phyloP scores from a whole-genome alignment of 495 filamentous ascomycete species.

The Hypoxylon rickii region DNA sequence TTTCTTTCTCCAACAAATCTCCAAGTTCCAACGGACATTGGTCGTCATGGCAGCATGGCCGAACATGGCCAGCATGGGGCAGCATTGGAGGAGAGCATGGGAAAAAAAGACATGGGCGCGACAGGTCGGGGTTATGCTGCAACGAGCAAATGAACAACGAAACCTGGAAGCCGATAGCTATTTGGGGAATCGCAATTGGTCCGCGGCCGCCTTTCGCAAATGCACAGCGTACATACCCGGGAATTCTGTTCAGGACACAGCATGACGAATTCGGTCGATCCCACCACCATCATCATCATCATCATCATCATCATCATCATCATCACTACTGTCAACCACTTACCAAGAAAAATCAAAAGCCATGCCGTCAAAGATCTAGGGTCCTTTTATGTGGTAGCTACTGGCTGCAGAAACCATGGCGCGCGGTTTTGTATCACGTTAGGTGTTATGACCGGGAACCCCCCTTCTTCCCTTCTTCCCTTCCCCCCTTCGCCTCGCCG shows the following conservation, averaged over 20 bases:
- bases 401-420: conserved; percentile 28
- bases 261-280: conserved; percentile 30
- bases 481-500: too few species aligned
- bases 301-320: conserved; percentile 15
- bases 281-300: conserved; percentile 11
- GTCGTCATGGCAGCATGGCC: conserved; percentile 3
- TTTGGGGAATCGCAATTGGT: conserved; percentile 11
- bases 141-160: too few species aligned
- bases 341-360: conserved; percentile 4
- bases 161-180: too few species aligned
- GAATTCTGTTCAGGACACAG: conserved; percentile 7
- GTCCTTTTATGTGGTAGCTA: not conserved
- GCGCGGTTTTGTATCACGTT: conserved; percentile 26
- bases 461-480: not conserved
- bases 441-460: not conserved
- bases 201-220: not conserved
- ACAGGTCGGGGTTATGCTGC: too few species aligned
- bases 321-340: conserved; percentile 21
- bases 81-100: too few species aligned
- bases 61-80: too few species aligned
- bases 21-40: conserved; percentile 15
- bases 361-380: not conserved
- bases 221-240: conserved; percentile 1
- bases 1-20: conserved; percentile 27
- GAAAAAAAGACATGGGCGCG: too few species aligned